phyloP scores from a whole-genome alignment of 2,329 filamentous ascomycete genomes.

The Byssothecium circinans region DNA sequence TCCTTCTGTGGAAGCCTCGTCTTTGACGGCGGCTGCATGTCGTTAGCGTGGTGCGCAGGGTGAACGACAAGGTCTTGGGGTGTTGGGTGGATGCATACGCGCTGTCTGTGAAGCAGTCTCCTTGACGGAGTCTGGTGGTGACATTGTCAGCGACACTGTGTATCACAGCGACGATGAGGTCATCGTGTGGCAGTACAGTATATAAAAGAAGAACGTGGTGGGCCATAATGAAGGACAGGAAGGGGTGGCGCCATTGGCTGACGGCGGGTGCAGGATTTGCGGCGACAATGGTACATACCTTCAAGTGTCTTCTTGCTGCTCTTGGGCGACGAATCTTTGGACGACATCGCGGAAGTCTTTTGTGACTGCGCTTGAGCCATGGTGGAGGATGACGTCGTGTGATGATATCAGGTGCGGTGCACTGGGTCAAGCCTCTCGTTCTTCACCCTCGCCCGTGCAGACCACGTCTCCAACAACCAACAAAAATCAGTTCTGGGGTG shows the following conservation, averaged over 20 bases:
- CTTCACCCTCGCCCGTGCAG: background rate
- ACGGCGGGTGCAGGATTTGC: background rate
- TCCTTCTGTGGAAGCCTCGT: constrained; percentile 23
- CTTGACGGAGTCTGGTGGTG: background rate
- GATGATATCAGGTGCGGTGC: constrained; percentile 1
- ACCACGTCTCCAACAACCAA: background rate
- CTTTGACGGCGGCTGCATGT: constrained; percentile 21
- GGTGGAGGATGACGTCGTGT: constrained; percentile 1
- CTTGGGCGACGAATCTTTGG: constrained; percentile 2
- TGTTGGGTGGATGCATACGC: background rate
- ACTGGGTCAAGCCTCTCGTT: background rate
- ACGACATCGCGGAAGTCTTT: background rate
- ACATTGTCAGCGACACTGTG: background rate
- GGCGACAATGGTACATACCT: background rate
- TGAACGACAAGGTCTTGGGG: background rate
- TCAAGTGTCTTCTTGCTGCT: constrained; percentile 1
- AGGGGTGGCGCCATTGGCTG: background rate
- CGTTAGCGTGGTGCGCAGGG: constrained; percentile 23
- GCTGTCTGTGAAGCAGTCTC: background rate
- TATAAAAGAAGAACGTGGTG: background rate
- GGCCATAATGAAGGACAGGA: background rate
- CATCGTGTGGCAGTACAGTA: background rate
- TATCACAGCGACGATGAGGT: background rate
- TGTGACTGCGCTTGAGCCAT: constrained; percentile 2
- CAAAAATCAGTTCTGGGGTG: background rate